phyloP scores from a whole-genome alignment of 2,329 filamentous ascomycete species.

The Cladosporium sp. region DNA sequence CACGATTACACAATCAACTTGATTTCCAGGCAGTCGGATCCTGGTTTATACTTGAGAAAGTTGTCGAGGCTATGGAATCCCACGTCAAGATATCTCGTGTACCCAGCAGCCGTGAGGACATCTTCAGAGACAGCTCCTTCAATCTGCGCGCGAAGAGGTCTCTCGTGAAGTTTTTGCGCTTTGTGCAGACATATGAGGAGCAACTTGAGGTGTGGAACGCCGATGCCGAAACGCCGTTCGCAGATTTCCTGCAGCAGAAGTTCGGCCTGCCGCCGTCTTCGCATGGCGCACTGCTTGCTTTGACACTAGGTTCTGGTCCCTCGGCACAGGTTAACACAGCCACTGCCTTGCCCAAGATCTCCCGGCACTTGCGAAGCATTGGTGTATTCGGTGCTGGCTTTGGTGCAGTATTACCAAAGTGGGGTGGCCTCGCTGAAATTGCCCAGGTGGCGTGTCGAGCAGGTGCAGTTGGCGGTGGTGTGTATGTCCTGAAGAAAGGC shows the following conservation, averaged over 20 bases:
- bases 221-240: conserved; percentile 56
- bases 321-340: conserved; percentile 59
- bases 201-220: conserved; percentile 60
- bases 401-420: conserved; percentile 86
- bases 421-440: conserved; percentile 85
- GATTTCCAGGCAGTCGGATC: conserved; percentile 92
- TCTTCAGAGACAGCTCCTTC: conserved; percentile 77
- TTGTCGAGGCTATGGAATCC: background rate
- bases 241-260: conserved; percentile 57
- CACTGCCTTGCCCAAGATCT: conserved; percentile 70
- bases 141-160: conserved; percentile 78
- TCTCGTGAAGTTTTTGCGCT: conserved; percentile 92
- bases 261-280: conserved; percentile 62
- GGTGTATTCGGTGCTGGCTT: conserved; percentile 87
- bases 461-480: conserved; percentile 82
- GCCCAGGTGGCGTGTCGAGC: conserved; percentile 89
- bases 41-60: conserved; percentile 71
- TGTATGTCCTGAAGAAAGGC: conserved; percentile 81
- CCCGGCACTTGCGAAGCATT: conserved; percentile 80
- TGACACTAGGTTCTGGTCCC: conserved; percentile 70
- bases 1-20: conserved; percentile 81
- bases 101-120: conserved; percentile 86
- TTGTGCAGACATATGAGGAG: conserved; percentile 71
- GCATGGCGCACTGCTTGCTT: conserved; percentile 64
- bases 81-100: conserved; percentile 55